Base-by-base conservation (phyloP, 78 protist genomes). In the Dictyostelium purpureum region DNA sequence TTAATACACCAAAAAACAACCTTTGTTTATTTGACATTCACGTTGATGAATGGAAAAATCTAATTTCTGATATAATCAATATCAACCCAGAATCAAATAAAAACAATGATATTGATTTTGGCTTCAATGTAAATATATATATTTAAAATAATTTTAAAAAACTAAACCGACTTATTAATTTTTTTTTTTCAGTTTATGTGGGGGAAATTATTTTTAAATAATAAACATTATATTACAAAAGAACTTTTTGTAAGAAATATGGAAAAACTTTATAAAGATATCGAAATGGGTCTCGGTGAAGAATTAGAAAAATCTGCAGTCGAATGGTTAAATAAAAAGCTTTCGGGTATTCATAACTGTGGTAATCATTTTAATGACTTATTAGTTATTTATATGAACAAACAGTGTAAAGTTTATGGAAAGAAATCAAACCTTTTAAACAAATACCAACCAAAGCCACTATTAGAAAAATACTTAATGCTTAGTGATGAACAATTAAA, bases 291-390 rank as follows among this genome's bases (percentile, higher is more conserved):
- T 33, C 33, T 63, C 24, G 71, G 71, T 2, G 71, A 63, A 33
- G 71, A 31, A 33, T 38, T 33, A 63, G 18, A 63, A 14, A 16
- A 10, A 18, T 16, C 28, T 31, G 26, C 71, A 14, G 12, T 28
- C 16, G 71, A 63, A 3, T 63, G 42, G 42, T 63, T 35, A 10
- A 63, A 12, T 33, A 26, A 63, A 28, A 26, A 63, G 33, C 2
- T 63, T 3, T 4, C 35, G 5, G 42, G 33, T 28, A 63, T 63
- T 33, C 71, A 63, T 28, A 63, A 18, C 18, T 43, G 45, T 63
- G 71, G 71, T 63, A 63, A 63, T 63, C 43, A 33, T 63, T 33
- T 63, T 10, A 63, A 63, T 63, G 45, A 63, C 18, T 63, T 63
- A 63, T 63, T 63, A 26, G 33, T 4, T 1, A 42, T 63, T 4